These are phyloP conservation scores for Fusarium ambrosium DNA, from an alignment of 2,329 filamentous ascomycete genomes.

Conservation along the genomic window DNA sequence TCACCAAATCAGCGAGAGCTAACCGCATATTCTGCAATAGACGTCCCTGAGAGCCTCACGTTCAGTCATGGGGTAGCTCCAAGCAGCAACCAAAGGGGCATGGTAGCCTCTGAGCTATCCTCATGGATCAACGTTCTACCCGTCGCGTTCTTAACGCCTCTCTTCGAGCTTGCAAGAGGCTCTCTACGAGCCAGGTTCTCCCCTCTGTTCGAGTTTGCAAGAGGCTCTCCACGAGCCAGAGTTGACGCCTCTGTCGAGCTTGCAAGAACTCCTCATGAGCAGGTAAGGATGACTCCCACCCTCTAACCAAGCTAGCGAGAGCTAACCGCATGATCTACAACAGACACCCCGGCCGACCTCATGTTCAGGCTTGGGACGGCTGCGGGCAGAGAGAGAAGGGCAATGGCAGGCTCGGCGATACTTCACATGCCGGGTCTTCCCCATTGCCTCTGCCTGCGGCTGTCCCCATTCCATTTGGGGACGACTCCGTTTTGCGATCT, in stretches of 20 bases:
- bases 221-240: neutral
- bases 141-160: neutral
- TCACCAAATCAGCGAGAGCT: neutral
- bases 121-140: neutral
- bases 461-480: neutral
- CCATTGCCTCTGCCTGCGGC: neutral
- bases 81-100: neutral
- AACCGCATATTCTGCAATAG: neutral
- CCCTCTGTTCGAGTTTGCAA: neutral
- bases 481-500: neutral
- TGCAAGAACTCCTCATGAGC: neutral
- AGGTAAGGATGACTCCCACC: neutral
- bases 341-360: neutral
- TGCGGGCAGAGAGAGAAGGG: neutral
- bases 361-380: neutral
- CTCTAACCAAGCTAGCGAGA: neutral
- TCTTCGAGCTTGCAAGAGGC: neutral
- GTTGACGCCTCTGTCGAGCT: neutral
- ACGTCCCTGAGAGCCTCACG: neutral
- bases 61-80: neutral
- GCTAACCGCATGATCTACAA: neutral
- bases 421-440: neutral
- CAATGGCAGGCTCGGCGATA: neutral
- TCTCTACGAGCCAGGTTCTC: neutral
- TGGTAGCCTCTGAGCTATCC: neutral